Conservation (phyloP, 768 basidiomycete species). For the Kwoniella shandongensis region DNA sequence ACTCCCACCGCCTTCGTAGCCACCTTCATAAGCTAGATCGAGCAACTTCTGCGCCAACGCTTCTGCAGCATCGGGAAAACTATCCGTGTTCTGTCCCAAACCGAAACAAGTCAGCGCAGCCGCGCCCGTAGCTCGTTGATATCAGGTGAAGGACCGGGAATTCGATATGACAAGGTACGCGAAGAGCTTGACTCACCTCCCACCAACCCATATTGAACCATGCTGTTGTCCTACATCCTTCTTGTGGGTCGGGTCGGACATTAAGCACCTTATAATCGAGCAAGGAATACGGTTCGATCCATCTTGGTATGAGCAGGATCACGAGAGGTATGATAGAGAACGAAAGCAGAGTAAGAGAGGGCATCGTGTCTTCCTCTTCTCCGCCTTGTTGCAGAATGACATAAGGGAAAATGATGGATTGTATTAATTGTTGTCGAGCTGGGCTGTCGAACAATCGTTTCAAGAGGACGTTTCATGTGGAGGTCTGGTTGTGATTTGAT, state of each 20-base stretch:
- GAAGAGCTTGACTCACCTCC: conserved; percentile 42
- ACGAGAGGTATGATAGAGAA: conserved; percentile 17
- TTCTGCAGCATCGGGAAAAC: conserved; percentile 32
- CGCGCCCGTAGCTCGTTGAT: no score
- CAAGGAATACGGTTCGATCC: conserved; percentile 32
- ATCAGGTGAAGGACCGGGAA: no score
- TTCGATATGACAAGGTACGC: no score
- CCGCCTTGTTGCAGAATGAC: no score
- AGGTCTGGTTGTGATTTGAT: conserved; percentile 1
- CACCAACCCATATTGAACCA: conserved; percentile 48
- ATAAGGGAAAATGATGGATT: no score
- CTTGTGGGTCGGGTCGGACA: conserved; percentile 7
- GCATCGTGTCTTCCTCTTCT: neutral
- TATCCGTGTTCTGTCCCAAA: conserved; percentile 25
- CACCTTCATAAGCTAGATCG: conserved; percentile 26
- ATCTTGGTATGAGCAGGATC: conserved; percentile 15
- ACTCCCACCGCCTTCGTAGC: conserved; percentile 16
- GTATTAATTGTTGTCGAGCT: no score
- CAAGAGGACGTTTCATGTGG: conserved; percentile 5
- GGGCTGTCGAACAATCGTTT: no score
- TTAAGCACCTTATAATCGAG: conserved; percentile 29
- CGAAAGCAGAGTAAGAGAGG: neutral
- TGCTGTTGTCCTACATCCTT: conserved; percentile 9
- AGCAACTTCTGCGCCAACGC: conserved; percentile 35
- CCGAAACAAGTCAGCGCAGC: no score